Evolutionary conservation across 2,329 filamentous ascomycete genomes (phyloP), one percentile per base, ranked within the genome.

Genomic region (Fusarium tjaetaba): DNA sequence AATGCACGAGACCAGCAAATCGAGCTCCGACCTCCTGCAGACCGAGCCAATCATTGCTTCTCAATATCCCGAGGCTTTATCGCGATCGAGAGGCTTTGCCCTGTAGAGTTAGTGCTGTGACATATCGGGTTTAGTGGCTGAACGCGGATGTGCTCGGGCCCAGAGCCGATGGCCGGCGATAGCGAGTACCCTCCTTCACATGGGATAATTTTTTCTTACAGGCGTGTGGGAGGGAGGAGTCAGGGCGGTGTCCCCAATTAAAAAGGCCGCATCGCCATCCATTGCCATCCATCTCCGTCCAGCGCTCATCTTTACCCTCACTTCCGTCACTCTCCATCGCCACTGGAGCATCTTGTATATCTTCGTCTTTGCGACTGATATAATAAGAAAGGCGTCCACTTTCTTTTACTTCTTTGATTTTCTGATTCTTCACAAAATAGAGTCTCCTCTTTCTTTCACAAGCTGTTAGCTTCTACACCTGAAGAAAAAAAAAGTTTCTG

Each of bases 61-160:
- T 4, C 20, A 34, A 72, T 70, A 70, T 65, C 73, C 77, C 78
- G 78, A 79, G 55, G 77, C 72, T 80, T 80, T 80, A 76, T 80
- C 78, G 78, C 78, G 66, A 61, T 57, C 53, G 65, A 60, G 46
- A 22, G n/a, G 49, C 74, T 51, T 70, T 72, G 3, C 76, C 46
- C 2, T 7, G 60, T 32, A 5, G 8, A 38, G 75, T 53, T 77
- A 77, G 67, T 2, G 0, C 0, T 1, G 4, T 11, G 11, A 60
- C 56, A 46, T 45, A 77, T 69, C 52, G 36, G 70, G 69, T 10
- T 39, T 74, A 73, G 72, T 38, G 11, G 13, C 28, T 7, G 5
- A 20, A 5, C 38, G 55, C 68, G 71, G 73, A 65, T 65, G 66
- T 64, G 76, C 75, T 73, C 62, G 70, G 76, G 57, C 65, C 59